Conservation (phyloP, 805 yeast species). For the Starmerella sp. region DNA sequence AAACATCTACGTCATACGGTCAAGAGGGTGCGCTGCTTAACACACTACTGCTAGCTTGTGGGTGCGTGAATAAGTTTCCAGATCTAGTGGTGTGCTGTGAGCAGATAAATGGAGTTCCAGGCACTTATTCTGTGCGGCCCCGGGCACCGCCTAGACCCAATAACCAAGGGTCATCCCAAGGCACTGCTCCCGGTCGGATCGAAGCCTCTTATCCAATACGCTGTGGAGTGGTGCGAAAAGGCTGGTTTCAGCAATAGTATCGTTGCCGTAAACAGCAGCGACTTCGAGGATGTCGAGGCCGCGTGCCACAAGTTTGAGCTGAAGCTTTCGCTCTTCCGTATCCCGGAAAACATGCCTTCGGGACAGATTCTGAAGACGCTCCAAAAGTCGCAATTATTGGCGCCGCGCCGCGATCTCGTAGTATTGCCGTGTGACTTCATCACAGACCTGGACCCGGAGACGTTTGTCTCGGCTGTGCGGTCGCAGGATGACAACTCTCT, state of each 20-base stretch:
- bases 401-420: constrained; percentile 45
- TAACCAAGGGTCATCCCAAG: constrained; percentile 61
- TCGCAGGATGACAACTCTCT: constrained; percentile 54
- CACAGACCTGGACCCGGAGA: constrained; percentile 85
- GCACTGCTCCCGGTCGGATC: constrained; percentile 85
- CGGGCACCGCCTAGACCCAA: constrained; percentile 63
- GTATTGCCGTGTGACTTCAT: constrained; percentile 88
- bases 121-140: constrained; percentile 84
- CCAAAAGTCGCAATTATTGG: constrained; percentile 5
- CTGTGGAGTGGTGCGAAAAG: constrained; percentile 82
- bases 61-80: background rate
- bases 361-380: constrained; percentile 20
- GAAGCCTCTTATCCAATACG: constrained; percentile 76
- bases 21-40: background rate
- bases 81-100: background rate
- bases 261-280: constrained; percentile 45
- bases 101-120: constrained; percentile 66
- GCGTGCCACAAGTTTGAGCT: constrained; percentile 9
- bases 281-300: constrained; percentile 30
- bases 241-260: constrained; percentile 60
- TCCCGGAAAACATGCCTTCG: constrained; percentile 12
- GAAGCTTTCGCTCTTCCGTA: constrained; percentile 5
- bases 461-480: constrained; percentile 71
- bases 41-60: background rate
- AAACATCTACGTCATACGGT: background rate